Conservation (phyloP, 2,329 filamentous ascomycete genomes). For the Pseudodiploospora longispora region DNA sequence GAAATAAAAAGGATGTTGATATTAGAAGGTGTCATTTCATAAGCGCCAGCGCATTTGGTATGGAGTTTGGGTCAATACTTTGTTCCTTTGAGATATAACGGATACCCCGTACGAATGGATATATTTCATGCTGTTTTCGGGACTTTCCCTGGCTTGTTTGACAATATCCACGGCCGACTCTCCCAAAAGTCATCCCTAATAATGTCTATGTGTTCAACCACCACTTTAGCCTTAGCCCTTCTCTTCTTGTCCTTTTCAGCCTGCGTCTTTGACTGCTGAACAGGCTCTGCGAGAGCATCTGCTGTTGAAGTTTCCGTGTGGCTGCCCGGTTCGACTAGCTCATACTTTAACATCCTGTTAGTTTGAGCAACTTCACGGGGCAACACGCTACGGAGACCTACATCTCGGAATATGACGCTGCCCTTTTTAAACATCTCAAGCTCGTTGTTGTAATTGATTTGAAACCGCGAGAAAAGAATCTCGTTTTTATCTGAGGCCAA, state of each 20-base stretch:
- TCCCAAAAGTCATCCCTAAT: conserved; percentile 96
- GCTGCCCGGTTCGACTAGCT: conserved; percentile 53
- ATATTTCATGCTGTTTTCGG: conserved; percentile 46
- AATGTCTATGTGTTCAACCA: conserved; percentile 82
- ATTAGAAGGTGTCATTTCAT: not conserved
- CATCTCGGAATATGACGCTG: conserved; percentile 79
- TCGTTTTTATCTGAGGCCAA: conserved; percentile 88
- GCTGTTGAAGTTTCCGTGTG: conserved; percentile 38
- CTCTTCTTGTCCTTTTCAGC: conserved; percentile 75
- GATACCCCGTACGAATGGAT: conserved; percentile 22
- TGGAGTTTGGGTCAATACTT: conserved; percentile 18
- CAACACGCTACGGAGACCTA: conserved; percentile 27
- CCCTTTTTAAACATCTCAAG: conserved; percentile 88
- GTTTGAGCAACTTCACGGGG: not conserved
- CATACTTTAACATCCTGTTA: conserved; percentile 46
- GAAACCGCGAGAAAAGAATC: conserved; percentile 80
- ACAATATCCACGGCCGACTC: conserved; percentile 73
- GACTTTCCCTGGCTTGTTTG: conserved; percentile 63
- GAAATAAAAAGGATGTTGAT: conserved; percentile 1
- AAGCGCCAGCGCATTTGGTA: conserved; percentile 6
- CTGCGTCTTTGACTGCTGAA: conserved; percentile 66
- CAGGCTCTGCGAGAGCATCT: conserved; percentile 43
- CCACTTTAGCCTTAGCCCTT: conserved; percentile 69
- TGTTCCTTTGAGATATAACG: conserved; percentile 13
- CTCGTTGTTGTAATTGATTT: conserved; percentile 97